Conservation (phyloP, 768 basidiomycete species). For the Hericium alpestre region DNA sequence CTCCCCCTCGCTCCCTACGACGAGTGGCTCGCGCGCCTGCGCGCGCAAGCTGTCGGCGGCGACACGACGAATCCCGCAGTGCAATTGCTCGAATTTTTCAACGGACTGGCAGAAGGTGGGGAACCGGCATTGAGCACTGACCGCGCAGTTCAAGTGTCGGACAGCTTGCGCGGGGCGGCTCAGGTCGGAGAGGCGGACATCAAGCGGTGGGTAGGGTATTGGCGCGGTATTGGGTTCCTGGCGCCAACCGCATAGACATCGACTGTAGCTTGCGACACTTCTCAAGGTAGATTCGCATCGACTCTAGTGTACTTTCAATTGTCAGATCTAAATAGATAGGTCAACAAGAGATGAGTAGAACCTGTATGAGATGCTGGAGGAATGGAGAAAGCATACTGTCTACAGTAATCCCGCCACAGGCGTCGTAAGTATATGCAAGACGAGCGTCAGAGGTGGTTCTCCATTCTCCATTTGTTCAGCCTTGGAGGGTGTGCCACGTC, state of each 20-base stretch:
- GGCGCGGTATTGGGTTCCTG: slow-evolving; percentile 8
- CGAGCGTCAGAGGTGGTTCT: no score
- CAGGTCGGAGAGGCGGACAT: slow-evolving; percentile 2
- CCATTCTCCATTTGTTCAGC: no score
- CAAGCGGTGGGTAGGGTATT: slow-evolving; percentile 9
- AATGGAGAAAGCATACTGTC: no score
- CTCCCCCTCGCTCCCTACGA: slow-evolving; percentile 23
- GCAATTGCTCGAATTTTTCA: slow-evolving; percentile 16
- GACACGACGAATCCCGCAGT: slow-evolving; percentile 11
- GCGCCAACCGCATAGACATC: neutral
- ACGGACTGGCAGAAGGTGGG: neutral
- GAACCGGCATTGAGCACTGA: neutral
- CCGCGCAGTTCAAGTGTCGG: slow-evolving; percentile 3
- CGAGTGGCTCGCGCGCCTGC: slow-evolving; percentile 25
- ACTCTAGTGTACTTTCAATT: neutral
- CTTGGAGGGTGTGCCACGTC: no score
- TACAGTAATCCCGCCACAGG: no score
- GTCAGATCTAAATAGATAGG: neutral
- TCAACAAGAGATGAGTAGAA: neutral
- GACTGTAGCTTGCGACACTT: no score
- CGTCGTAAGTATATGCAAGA: no score
- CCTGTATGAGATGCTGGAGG: neutral
- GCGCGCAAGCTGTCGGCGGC: slow-evolving; percentile 1
- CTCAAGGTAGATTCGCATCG: neutral
- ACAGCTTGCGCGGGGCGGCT: neutral